Percentiles rank a stretch among this genome's conserved stretches.
These are phyloP conservation scores for Cudoniella acicularis DNA, from an alignment of 495 filamentous ascomycete genomes.

Conservation along the genomic window DNA sequence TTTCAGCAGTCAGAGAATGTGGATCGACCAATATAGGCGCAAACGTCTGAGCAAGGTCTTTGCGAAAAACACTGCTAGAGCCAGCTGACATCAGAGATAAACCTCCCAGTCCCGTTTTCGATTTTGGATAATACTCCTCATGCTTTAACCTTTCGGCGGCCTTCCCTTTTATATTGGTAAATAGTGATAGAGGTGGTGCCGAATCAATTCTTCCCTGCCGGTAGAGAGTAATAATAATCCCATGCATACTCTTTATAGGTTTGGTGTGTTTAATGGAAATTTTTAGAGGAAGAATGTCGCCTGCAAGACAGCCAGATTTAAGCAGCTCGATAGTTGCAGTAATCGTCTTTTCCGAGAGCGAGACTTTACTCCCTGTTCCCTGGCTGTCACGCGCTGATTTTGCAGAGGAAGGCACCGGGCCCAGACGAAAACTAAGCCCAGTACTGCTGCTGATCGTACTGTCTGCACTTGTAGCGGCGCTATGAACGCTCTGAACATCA, in stretches of 20 bases:
- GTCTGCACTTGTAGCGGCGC: slow-evolving; percentile 56
- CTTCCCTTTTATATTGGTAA: slow-evolving; percentile 55
- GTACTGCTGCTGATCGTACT: slow-evolving; percentile 58
- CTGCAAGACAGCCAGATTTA: slow-evolving; percentile 80
- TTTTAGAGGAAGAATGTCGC: slow-evolving; percentile 75
- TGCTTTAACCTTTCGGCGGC: slow-evolving; percentile 58
- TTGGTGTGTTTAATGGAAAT: slow-evolving; percentile 83
- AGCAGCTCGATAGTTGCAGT: slow-evolving; percentile 81
- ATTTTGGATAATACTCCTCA: slow-evolving; percentile 79
- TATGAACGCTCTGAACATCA: slow-evolving; percentile 43
- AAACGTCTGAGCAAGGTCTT: slow-evolving; percentile 85
- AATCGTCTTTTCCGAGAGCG: slow-evolving; percentile 58
- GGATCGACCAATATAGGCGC: slow-evolving; percentile 85
- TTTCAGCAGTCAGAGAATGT: slow-evolving; percentile 64
- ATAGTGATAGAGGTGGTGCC: slow-evolving; percentile 60
- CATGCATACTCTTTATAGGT: slow-evolving; percentile 81
- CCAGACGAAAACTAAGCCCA: slow-evolving; percentile 45
- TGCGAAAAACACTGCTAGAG: slow-evolving; percentile 83
- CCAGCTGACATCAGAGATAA: slow-evolving; percentile 77
- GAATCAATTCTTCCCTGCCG: slow-evolving; percentile 89
- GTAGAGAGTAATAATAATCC: slow-evolving; percentile 90
- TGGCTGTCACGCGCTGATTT: slow-evolving; percentile 16
- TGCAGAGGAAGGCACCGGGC: slow-evolving; percentile 17
- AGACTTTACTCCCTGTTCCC: slow-evolving; percentile 14
- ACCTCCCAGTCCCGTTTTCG: slow-evolving; percentile 67